Conservation (phyloP, 441 rosid species). For the Melastoma candidum region DNA sequence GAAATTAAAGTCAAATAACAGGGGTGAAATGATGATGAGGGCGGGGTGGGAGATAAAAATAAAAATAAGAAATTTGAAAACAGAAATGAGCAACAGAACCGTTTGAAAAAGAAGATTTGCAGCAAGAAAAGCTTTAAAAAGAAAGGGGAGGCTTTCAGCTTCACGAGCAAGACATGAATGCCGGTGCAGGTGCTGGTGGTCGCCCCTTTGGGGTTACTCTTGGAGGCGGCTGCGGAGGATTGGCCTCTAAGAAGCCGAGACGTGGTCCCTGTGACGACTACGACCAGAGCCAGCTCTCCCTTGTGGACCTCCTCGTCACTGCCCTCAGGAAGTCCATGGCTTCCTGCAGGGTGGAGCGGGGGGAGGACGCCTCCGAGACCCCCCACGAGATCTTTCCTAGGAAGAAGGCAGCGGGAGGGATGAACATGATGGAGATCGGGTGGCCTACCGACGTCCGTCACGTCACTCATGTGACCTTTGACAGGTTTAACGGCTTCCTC, state of each 20-base stretch:
- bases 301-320: constrained; percentile 48
- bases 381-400: constrained; percentile 24
- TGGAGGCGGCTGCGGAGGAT: constrained; percentile 13
- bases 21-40: too few relatives aligned
- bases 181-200: constrained; percentile 26
- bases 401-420: too few relatives aligned
- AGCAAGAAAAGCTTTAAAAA: too few relatives aligned
- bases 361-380: constrained; percentile 27
- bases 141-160: too few relatives aligned
- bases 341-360: constrained; percentile 60
- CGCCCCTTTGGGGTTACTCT: constrained; percentile 34
- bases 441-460: constrained; percentile 93
- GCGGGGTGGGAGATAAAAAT: too few relatives aligned
- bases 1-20: too few relatives aligned
- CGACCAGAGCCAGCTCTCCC: constrained; percentile 55
- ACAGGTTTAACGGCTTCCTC: constrained; percentile 79
- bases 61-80: too few relatives aligned
- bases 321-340: constrained; percentile 84
- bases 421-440: constrained; percentile 55
- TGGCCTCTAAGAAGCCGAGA: not conserved
- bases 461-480: constrained; percentile 85
- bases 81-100: too few relatives aligned
- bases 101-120: too few relatives aligned
- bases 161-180: constrained; percentile 39
- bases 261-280: constrained; percentile 26